These are phyloP conservation scores for Phytopythium oedochilum DNA, from an alignment of 352 stramenopile genomes.

Conservation along the genomic window DNA sequence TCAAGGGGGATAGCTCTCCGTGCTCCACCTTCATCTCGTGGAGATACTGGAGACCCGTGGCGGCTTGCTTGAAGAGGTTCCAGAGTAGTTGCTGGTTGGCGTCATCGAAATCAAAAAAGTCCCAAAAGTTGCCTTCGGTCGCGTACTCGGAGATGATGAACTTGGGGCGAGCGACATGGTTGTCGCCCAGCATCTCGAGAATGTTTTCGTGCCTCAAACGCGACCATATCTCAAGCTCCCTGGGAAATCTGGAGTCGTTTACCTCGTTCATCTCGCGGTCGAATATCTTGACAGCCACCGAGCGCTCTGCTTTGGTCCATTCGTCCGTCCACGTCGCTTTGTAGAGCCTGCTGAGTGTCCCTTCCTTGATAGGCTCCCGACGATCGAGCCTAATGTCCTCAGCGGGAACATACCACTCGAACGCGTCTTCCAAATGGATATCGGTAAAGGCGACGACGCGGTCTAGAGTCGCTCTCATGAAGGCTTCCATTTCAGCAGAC, in stretches of 20 bases:
- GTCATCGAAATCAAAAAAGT: conserved; percentile 7
- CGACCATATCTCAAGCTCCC: conserved; percentile 25
- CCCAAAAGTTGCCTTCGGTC: conserved; percentile 14
- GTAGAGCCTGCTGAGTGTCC: too few species aligned
- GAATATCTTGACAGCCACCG: too few species aligned
- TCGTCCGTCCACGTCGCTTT: too few species aligned
- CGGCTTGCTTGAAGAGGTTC: conserved; percentile 13
- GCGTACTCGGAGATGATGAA: conserved; percentile 23
- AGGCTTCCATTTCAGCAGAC: background rate
- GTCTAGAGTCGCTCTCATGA: conserved; percentile 9
- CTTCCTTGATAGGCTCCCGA: too few species aligned
- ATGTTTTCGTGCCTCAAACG: conserved; percentile 20
- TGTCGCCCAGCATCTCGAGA: conserved; percentile 28
- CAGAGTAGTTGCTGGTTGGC: conserved; percentile 9
- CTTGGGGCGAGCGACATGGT: conserved; percentile 18
- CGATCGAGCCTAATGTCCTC: too few species aligned
- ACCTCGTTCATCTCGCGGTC: too few species aligned
- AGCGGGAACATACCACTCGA: too few species aligned
- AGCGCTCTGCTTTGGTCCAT: too few species aligned
- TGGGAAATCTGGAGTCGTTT: too few species aligned
- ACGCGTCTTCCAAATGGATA: background rate
- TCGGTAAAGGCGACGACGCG: conserved; percentile 8
- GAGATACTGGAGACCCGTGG: conserved; percentile 40
- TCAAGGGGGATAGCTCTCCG: conserved; percentile 73
- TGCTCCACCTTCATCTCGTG: conserved; percentile 51